A percentile compares a stretch with the other conserved stretches of the same genome.
Conservation (phyloP, 768 basidiomycete genomes). For the Boletellus emodensis region DNA sequence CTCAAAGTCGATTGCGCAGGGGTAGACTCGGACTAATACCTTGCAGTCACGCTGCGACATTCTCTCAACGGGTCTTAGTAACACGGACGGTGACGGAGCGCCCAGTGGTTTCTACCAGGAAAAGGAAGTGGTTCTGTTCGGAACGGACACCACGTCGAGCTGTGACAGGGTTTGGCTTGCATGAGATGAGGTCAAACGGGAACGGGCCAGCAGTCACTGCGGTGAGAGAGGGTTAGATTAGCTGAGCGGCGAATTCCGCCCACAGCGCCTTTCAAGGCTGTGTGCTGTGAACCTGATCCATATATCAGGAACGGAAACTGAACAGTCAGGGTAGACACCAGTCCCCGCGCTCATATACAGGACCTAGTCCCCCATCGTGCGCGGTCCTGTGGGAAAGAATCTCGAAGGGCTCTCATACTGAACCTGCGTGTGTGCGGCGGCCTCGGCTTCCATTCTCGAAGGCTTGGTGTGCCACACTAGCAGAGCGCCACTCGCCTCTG, state of each 20-base stretch:
- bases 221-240: not conserved
- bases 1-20: not conserved
- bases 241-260: not conserved
- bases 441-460: slow-evolving; percentile 13
- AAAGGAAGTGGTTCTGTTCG: not conserved
- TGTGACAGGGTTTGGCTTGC: not conserved
- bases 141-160: not conserved
- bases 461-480: not conserved
- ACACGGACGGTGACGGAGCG: not conserved
- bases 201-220: not conserved
- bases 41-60: not conserved
- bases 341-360: not conserved
- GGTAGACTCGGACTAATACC: not conserved
- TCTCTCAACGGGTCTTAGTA: not conserved
- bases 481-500: slow-evolving; percentile 21
- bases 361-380: not conserved
- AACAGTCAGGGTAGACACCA: slow-evolving; percentile 4
- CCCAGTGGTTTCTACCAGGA: too few relatives aligned
- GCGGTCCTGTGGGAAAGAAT: slow-evolving; percentile 7
- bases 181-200: not conserved
- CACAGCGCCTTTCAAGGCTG: slow-evolving; percentile 2
- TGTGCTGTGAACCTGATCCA: slow-evolving; percentile 3
- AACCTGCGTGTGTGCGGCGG: not conserved
- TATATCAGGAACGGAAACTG: slow-evolving; percentile 6
- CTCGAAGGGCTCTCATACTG: not conserved